Evolutionary conservation across 2,329 filamentous ascomycete genomes (phyloP), one percentile per base, ranked within the genome.

Genomic region (Cercospora berteroae): DNA sequence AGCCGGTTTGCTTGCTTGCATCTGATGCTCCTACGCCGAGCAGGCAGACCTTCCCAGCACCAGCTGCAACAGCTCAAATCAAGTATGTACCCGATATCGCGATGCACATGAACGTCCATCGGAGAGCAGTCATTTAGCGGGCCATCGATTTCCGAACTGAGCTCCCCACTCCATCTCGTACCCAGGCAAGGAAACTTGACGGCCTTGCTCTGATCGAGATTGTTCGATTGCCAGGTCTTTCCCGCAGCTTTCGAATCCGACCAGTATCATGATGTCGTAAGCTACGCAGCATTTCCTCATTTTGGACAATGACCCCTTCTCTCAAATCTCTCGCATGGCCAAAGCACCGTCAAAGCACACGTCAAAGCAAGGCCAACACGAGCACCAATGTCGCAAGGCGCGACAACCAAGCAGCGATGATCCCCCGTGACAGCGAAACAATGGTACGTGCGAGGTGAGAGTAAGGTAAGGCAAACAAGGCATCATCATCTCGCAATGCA

Each of bases 21-120:
- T 59, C 29, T 36, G 57, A 33, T 42, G 57, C 57, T 20, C 23
- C 29, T 42, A n/a, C 36, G 36, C 36, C 36, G 36, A 42, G 36
- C 36, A 42, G 36, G 36, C 36, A 42, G 36, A 42, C 36, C 16
- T 42, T 8, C 36, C 16, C 36, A n/a, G 36, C 36, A 6, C 36
- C 36, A 42, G 36, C 36, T 42, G 23, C 25, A 29, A 74, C 73
- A 52, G 48, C 56, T 65, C 50, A 42, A 42, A 42, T 42, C 36
- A 42, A n/a, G 36, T n/a, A 42, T 42, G n/a, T 42, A n/a, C 16
- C 36, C 36, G 36, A 42, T 42, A 42, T 42, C 36, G 36, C 36
- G 36, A 42, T 42, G 16, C 36, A 42, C 16, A 42, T 42, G 36
- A 42, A 42, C 16, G 36, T n/a, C 36, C 36, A n/a, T 42, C 36